Evolutionary conservation across 208 protist genomes (phyloP).

Genomic region (Crithidia sp.): DNA sequence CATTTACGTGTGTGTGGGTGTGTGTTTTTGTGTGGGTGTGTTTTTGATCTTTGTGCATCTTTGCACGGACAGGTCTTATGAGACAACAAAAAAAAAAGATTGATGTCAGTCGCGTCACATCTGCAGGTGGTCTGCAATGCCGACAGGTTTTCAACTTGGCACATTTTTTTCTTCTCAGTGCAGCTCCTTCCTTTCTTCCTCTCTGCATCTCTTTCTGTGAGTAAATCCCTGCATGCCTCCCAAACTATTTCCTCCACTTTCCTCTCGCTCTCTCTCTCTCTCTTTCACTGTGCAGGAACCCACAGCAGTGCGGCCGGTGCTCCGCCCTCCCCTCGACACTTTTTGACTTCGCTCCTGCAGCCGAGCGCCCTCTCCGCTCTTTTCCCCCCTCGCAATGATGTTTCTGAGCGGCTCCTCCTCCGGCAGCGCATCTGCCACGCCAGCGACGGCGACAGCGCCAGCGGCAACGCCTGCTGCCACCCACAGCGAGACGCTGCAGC

Average conservation of each 20-base stretch:
- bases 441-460: neutral
- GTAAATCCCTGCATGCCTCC: no score
- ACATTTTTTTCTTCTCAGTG: constrained; percentile 2
- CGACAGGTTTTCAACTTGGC: no score
- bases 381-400: neutral
- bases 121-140: no score
- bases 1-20: neutral
- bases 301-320: no score
- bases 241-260: no score
- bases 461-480: neutral
- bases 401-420: constrained; percentile 8
- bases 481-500: neutral
- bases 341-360: no score
- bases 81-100: no score
- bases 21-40: neutral
- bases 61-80: no score
- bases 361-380: neutral
- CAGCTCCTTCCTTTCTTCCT: neutral
- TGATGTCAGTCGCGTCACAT: no score
- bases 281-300: no score
- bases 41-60: neutral
- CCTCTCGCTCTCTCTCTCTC: no score
- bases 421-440: neutral
- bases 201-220: constrained; percentile 9
- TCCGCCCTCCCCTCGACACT: no score